Evolutionary conservation across 2,329 filamentous ascomycete species (phyloP).

Genomic region (Lecanicillium sp.): DNA sequence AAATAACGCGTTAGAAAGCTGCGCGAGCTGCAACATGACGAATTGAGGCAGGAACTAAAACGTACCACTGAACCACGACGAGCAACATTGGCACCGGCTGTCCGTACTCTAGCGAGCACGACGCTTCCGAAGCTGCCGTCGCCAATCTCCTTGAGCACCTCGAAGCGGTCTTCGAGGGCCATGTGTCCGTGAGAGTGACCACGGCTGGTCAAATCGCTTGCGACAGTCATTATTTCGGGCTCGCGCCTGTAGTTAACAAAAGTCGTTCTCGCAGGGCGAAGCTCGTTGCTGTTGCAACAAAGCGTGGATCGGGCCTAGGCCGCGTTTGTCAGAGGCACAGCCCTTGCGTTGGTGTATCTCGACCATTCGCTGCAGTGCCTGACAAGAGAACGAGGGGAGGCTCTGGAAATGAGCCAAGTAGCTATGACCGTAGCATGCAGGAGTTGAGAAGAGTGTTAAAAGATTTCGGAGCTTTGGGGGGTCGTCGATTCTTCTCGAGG

Average conservation of each 20-base stretch:
- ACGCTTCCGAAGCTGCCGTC: slow-evolving; percentile 99
- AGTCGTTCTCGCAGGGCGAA: not conserved
- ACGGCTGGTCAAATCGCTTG: slow-evolving; percentile 64
- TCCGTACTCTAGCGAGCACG: slow-evolving; percentile 81
- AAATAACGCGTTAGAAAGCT: slow-evolving; percentile 10
- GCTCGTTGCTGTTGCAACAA: not conserved
- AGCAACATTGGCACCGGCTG: slow-evolving; percentile 80
- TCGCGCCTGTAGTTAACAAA: slow-evolving; percentile 5
- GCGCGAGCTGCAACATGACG: slow-evolving; percentile 8
- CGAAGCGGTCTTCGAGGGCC: slow-evolving; percentile 86
- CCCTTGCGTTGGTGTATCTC: not conserved
- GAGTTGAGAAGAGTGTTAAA: slow-evolving; percentile 1
- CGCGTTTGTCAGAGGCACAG: too few relatives aligned
- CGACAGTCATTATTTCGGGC: slow-evolving; percentile 60
- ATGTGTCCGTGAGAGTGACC: slow-evolving; percentile 51
- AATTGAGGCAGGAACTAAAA: slow-evolving; percentile 15
- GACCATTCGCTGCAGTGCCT: not conserved
- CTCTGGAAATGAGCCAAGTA: slow-evolving; percentile 6
- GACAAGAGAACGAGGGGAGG: slow-evolving; percentile 2
- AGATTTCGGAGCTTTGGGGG: not conserved
- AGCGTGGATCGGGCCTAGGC: not conserved
- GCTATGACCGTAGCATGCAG: slow-evolving; percentile 9
- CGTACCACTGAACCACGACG: slow-evolving; percentile 87
- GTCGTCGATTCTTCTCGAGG: not conserved
- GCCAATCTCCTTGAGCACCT: slow-evolving; percentile 95